phyloP scores from a whole-genome alignment of 345 rosid genomes.

The Raphanus raphanistrum region DNA sequence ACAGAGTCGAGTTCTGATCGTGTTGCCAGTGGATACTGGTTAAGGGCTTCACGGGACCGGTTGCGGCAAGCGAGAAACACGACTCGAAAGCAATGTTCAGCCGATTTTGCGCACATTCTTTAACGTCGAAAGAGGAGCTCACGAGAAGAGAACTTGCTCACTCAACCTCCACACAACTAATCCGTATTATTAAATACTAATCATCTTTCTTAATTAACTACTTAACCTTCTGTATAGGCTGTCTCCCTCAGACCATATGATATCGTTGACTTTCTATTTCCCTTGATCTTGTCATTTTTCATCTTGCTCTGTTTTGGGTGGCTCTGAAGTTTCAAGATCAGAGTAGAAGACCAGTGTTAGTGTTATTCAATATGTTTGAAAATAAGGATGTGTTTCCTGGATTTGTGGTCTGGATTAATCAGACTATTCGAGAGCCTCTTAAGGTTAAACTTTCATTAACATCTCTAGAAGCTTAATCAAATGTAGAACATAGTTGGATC shows the following conservation, averaged over 20 bases:
- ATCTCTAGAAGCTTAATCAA: not conserved
- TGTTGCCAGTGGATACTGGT: not conserved
- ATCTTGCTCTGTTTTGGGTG: constrained; percentile 17
- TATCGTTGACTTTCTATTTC: constrained; percentile 20
- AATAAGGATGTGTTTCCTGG: not conserved
- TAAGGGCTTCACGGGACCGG: not conserved
- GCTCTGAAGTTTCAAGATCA: constrained; percentile 29
- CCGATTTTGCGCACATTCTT: constrained; percentile 31
- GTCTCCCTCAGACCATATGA: not conserved
- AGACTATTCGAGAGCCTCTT: constrained; percentile 36
- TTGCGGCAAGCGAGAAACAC: constrained; percentile 17
- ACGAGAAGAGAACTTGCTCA: constrained; percentile 29
- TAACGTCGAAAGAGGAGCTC: constrained; percentile 18
- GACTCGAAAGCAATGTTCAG: constrained; percentile 21
- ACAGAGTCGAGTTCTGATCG: not conserved
- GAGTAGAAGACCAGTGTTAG: constrained; percentile 22
- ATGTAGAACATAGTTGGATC: not conserved
- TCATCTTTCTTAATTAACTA: not conserved
- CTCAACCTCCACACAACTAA: constrained; percentile 17
- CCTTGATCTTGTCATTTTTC: not conserved
- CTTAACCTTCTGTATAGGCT: not conserved
- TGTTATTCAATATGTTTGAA: constrained; percentile 4
- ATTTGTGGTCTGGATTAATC: constrained; percentile 31
- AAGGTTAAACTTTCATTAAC: constrained; percentile 17
- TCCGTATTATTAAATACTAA: constrained; percentile 5